Evolutionary conservation across 1,284 basidiomycete genomes (phyloP).

Genomic region (Ceratobasidium theobromae): DNA sequence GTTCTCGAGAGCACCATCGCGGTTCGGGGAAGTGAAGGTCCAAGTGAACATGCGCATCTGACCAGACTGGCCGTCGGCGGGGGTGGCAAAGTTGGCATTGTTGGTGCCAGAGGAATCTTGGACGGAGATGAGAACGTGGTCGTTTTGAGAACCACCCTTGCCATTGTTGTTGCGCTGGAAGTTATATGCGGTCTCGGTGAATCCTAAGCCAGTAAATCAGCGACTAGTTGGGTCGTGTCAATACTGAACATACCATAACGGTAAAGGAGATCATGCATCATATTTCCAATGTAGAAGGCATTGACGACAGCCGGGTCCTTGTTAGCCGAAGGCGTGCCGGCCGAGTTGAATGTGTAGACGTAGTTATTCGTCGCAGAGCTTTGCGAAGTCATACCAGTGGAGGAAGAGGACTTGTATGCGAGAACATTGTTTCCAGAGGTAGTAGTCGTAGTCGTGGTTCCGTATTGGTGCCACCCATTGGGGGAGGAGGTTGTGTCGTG

Average conservation of each 20-base stretch:
- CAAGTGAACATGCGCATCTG: constrained; percentile 32
- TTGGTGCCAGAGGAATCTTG: constrained; percentile 34
- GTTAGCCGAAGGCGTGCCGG: neutral
- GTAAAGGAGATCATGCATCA: neutral
- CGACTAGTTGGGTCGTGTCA: too few species aligned
- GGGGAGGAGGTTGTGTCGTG: constrained; percentile 32
- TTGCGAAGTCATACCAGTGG: neutral
- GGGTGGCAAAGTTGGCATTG: constrained; percentile 35
- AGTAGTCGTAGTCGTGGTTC: neutral
- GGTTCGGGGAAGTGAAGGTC: constrained; percentile 31
- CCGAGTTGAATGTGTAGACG: constrained; percentile 7
- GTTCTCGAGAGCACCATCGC: constrained; percentile 32
- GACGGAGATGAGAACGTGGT: constrained; percentile 32
- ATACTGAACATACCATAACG: too few species aligned
- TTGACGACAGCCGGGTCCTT: constrained; percentile 17
- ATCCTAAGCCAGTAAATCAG: constrained; percentile 29
- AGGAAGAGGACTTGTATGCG: neutral
- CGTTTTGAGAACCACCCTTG: constrained; percentile 33
- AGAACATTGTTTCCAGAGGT: constrained; percentile 24
- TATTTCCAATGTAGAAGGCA: constrained; percentile 30
- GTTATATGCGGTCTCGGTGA: constrained; percentile 35
- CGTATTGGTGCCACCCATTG: constrained; percentile 32
- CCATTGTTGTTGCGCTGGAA: constrained; percentile 36
- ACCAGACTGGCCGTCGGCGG: constrained; percentile 28
- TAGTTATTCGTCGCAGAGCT: neutral